Base-by-base conservation (phyloP, 805 yeast species). In the Saccharomyces jurei region DNA sequence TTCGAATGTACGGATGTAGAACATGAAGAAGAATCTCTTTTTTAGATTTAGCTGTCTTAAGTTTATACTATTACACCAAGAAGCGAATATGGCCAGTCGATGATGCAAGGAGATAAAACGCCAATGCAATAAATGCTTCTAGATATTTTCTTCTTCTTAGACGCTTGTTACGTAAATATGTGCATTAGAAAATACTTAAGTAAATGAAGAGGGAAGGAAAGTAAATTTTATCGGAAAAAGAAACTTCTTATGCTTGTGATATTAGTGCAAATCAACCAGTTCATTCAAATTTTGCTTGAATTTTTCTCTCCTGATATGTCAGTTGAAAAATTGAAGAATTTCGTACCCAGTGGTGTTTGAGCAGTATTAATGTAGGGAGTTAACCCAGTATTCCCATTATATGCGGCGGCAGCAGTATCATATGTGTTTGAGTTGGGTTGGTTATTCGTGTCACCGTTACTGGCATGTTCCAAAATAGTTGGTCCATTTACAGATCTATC, bases 281-380 rank as follows among this genome's bases (percentile, higher is more conserved):
- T 41, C 26, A 31, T 36, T 41, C 26, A 50, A n/a, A 41, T n/a
- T 25, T 26, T 27, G 48, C 53, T 53, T 21, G 50, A 46, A 48
- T 56, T 56, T 22, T 58, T 36, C 25, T 36, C 55, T 28, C 51
- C 55, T 9, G 52, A 41, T 10, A 58, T 54, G 17, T 61, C 70
- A 36, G 60, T 62, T 10, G 65, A 53, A 52, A 69, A 67, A 51
- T 62, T 65, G 57, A 69, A 68, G 49, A 60, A 66, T 50, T 59
- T 62, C 46, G 57, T 62, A 8, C 61, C 60, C 26, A 61, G 51
- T 28, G 71, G 69, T 10, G 70, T 64, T 46, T 64, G 66, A 26
- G 64, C 64, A 5, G 58, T 60, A 50, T 61, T 63, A 27, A 65
- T 65, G 51, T 63, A 68, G 10, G 72, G 71, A 6, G 71, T 66